Evolutionary conservation across 371 early-diverging fungal species (phyloP).

Genomic region (Mycotypha africana): DNA sequence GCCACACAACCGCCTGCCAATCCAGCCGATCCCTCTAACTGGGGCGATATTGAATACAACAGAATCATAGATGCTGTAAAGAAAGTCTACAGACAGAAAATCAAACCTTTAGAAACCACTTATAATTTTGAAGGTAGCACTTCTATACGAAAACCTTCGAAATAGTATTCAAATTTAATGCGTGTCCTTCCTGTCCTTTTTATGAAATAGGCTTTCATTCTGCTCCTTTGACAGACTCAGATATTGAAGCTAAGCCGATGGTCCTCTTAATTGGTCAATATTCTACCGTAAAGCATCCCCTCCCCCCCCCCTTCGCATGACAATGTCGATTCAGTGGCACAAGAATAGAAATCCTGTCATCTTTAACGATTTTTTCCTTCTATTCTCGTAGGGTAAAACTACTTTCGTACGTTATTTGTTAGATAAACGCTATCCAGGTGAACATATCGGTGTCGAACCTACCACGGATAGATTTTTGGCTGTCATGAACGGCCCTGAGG

Average conservation of each 20-base stretch:
- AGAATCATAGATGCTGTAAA: slow-evolving; percentile 64
- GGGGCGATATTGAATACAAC: slow-evolving; percentile 47
- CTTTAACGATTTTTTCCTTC: too few species aligned
- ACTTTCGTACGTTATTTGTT: slow-evolving; percentile 81
- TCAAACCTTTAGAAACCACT: slow-evolving; percentile 66
- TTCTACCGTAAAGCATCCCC: slow-evolving; percentile 65
- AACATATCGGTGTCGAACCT: slow-evolving; percentile 88
- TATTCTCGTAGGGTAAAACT: slow-evolving; percentile 62
- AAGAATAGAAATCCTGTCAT: background rate
- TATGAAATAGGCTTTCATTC: slow-evolving; percentile 61
- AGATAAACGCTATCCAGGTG: slow-evolving; percentile 81
- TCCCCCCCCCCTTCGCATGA: background rate
- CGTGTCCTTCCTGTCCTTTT: slow-evolving; percentile 1
- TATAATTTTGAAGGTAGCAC: slow-evolving; percentile 70
- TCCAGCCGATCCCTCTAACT: too few species aligned
- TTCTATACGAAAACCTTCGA: background rate
- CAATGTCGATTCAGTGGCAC: background rate
- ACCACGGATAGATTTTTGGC: slow-evolving; percentile 86
- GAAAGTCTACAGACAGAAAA: slow-evolving; percentile 65
- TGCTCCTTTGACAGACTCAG: slow-evolving; percentile 70
- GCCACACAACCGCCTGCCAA: too few species aligned
- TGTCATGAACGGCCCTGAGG: slow-evolving; percentile 72
- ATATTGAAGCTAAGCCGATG: slow-evolving; percentile 82
- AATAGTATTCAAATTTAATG: background rate
- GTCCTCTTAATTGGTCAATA: slow-evolving; percentile 85